phyloP scores from a whole-genome alignment of 192 early-diverging fungal species.

The Mortierella antarctica region DNA sequence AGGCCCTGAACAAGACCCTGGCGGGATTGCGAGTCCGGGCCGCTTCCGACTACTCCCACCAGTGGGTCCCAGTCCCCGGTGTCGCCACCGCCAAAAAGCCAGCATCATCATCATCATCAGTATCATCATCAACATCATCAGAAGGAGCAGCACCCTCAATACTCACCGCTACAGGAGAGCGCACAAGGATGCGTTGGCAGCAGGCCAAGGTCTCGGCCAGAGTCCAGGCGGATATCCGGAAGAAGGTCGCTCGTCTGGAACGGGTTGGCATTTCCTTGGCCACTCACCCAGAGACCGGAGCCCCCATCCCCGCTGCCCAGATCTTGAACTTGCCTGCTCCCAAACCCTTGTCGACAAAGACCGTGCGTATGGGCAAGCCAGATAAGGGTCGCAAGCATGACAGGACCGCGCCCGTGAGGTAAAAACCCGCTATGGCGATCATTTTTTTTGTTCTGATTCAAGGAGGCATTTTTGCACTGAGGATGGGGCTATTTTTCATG shows the following conservation, averaged over 20 bases:
- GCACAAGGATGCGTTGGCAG: slow-evolving; percentile 48
- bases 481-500: background rate
- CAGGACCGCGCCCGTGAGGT: slow-evolving; percentile 50
- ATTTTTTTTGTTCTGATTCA: background rate
- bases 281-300: slow-evolving; percentile 46
- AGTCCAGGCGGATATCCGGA: slow-evolving; percentile 44
- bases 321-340: slow-evolving; percentile 40
- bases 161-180: slow-evolving; percentile 43
- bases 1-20: slow-evolving; percentile 37
- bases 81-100: slow-evolving; percentile 28
- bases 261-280: slow-evolving; percentile 39
- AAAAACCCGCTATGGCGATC: background rate
- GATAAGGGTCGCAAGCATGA: slow-evolving; percentile 57
- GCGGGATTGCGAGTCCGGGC: slow-evolving; percentile 38
- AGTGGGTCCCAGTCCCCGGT: slow-evolving; percentile 51
- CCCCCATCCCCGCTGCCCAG: slow-evolving; percentile 29
- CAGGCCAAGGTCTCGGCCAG: slow-evolving; percentile 46
- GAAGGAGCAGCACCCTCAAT: slow-evolving; percentile 43
- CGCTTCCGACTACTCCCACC: slow-evolving; percentile 31
- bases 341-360: slow-evolving; percentile 41
- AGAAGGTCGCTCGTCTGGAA: slow-evolving; percentile 45
- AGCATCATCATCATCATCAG: background rate
- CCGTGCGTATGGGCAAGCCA: slow-evolving; percentile 50
- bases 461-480: too few species aligned
- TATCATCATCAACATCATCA: slow-evolving; percentile 19